Percentiles rank a stretch among this genome's conserved stretches.
These are phyloP conservation scores for Striga hermonthica DNA, from an alignment of 305 asterid genomes.

Conservation along the genomic window DNA sequence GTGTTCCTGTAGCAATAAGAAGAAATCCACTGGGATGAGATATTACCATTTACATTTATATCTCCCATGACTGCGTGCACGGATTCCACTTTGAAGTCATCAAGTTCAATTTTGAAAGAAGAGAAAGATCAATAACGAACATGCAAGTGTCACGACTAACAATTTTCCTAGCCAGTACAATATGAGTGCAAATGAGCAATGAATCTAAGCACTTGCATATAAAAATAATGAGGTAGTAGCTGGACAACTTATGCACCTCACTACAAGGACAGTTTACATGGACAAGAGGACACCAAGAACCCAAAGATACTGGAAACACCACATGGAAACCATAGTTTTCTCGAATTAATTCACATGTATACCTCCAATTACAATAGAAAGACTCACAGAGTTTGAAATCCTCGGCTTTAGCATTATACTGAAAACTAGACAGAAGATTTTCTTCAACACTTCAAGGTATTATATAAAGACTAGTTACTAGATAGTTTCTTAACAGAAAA, in stretches of 20 bases:
- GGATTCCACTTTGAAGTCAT: neutral
- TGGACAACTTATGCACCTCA: neutral
- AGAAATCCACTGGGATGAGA: conserved; percentile 8
- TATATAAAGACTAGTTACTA: too few species aligned
- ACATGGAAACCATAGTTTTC: neutral
- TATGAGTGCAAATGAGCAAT: conserved; percentile 9
- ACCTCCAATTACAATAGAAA: too few species aligned
- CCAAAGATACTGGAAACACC: too few species aligned
- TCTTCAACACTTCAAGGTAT: neutral
- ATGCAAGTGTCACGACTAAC: neutral
- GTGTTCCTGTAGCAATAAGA: conserved; percentile 63
- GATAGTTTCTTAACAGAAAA: too few species aligned
- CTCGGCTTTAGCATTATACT: neutral
- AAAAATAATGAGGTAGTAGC: neutral
- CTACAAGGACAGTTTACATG: neutral
- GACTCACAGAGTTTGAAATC: neutral
- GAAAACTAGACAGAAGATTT: neutral
- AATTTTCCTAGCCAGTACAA: conserved; percentile 19
- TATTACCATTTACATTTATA: conserved; percentile 9
- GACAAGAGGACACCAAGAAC: too few species aligned
- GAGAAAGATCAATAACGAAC: too few species aligned
- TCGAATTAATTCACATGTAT: neutral
- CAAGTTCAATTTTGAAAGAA: neutral
- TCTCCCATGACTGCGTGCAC: conserved; percentile 12
- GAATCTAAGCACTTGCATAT: neutral